These are phyloP conservation scores for Xylaria flabelliformis DNA, from an alignment of 495 filamentous ascomycete species.

Conservation along the genomic window DNA sequence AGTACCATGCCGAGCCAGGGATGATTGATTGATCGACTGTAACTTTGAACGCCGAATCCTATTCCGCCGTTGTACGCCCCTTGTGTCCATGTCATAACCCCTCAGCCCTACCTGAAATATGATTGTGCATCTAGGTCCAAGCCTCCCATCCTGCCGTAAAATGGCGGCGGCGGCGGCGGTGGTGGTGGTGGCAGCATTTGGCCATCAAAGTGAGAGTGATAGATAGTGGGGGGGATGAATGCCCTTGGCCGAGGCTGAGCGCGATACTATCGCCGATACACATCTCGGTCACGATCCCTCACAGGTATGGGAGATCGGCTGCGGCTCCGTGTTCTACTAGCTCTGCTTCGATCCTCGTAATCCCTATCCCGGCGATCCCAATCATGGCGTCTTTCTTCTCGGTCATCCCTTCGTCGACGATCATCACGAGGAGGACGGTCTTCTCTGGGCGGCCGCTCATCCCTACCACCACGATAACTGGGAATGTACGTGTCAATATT, in stretches of 20 bases:
- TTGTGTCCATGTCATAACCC: slow-evolving; percentile 8
- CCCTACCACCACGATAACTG: slow-evolving; percentile 53
- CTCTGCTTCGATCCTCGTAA: slow-evolving; percentile 55
- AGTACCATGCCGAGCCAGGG: neutral
- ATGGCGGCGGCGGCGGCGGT: neutral
- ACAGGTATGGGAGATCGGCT: slow-evolving; percentile 57
- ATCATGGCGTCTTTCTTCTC: slow-evolving; percentile 45
- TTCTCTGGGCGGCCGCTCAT: slow-evolving; percentile 40
- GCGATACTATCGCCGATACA: slow-evolving; percentile 47
- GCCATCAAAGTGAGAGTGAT: neutral
- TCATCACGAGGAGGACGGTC: slow-evolving; percentile 50
- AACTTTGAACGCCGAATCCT: slow-evolving; percentile 21
- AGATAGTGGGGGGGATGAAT: neutral
- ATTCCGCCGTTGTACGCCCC: slow-evolving; percentile 9
- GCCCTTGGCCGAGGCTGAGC: neutral
- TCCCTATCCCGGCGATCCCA: slow-evolving; percentile 51
- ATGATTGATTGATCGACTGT: slow-evolving; percentile 17
- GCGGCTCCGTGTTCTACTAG: slow-evolving; percentile 54
- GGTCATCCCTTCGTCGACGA: slow-evolving; percentile 52
- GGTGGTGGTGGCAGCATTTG: neutral
- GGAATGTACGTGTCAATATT: slow-evolving; percentile 67
- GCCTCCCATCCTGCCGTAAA: neutral
- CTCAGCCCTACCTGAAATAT: slow-evolving; percentile 1
- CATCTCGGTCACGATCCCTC: slow-evolving; percentile 52
- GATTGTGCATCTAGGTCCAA: slow-evolving; percentile 21